Evolutionary conservation across 2,329 filamentous ascomycete species (phyloP), one percentile per base, ranked within the genome.

Genomic region (Pseudogymnoascus sp.): DNA sequence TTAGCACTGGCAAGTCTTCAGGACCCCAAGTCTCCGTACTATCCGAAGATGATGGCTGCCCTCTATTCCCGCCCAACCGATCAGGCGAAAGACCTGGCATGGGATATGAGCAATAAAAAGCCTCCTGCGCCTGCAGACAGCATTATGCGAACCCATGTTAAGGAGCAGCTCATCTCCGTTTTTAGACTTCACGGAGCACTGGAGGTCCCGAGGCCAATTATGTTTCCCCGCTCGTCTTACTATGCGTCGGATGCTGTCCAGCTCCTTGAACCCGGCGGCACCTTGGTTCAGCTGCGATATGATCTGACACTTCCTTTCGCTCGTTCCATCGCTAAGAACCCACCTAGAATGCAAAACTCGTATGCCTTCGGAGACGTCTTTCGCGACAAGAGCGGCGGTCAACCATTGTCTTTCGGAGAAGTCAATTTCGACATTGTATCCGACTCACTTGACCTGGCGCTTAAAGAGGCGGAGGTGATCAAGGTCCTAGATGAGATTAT

Each of bases 341-440:
- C 82, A 11, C 79, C 85, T 0, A 80, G 85, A 1, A 76, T 91
- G 4, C 84, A 90, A 67, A 89, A 91, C 67, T 90, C 90, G 0
- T 96, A 91, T 73, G 86, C 90, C 0, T 97, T 99, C 72, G 92
- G 92, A 5, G 88, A 83, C 35, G 92, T 97, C 1, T 97, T 91
- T 72, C 85, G 94, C 41, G 90, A 95, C 66, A 86, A 84, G 52
- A 87, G 86, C 62, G 92, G 91, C 6, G 90, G 91, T 2, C 90
- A 96, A 68, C 94, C 94, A 5, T 82, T 83, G 62, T 89, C 88
- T 70, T 89, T 91, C 72, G 89, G 90, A 8, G 94, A 97, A 72
- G 92, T 95, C 2, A 92, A 97, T 73, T 99, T 97, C 73, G 94
- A 99, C 75, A 92, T 99, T 64, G 83, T 96, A n/a, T 93, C 92